Conservation (phyloP, 805 yeast species). For the Priceomyces carsonii region DNA sequence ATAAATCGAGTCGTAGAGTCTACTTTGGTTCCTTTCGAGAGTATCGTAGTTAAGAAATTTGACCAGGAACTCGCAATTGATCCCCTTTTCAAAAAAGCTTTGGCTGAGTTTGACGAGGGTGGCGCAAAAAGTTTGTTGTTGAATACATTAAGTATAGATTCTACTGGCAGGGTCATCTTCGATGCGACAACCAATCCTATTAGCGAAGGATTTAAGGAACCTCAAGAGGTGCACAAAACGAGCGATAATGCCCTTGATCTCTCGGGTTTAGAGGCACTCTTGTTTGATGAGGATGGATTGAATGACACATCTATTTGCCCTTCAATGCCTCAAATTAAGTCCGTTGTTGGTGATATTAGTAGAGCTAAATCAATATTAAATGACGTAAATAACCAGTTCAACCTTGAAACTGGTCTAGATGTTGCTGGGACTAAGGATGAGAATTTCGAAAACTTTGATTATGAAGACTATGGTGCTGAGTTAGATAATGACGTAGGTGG, state of each 20-base stretch:
- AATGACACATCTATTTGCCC: slow-evolving; percentile 60
- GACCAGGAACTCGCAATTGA: slow-evolving; percentile 31
- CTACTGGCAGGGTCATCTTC: slow-evolving; percentile 23
- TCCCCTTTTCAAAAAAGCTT: slow-evolving; percentile 29
- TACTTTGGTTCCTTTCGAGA: slow-evolving; percentile 20
- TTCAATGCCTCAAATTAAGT: slow-evolving; percentile 60
- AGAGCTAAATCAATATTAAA: slow-evolving; percentile 49
- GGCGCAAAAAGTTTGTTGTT: slow-evolving; percentile 30
- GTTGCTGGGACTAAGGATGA: slow-evolving; percentile 10
- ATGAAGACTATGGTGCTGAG: slow-evolving; percentile 19
- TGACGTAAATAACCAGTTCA: slow-evolving; percentile 40
- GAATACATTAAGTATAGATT: slow-evolving; percentile 24
- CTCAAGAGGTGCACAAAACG: slow-evolving; percentile 10
- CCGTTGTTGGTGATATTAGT: slow-evolving; percentile 55
- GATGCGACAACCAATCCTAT: slow-evolving; percentile 11
- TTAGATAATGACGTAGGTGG: slow-evolving; percentile 25
- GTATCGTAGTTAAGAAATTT: slow-evolving; percentile 9
- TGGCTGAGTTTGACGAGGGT: slow-evolving; percentile 32
- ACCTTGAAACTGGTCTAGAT: slow-evolving; percentile 9
- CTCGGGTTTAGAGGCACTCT: slow-evolving; percentile 6
- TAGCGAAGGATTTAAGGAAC: background rate
- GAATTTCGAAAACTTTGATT: slow-evolving; percentile 19
- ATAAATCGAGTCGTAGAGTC: slow-evolving; percentile 40
- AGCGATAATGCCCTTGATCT: slow-evolving; percentile 13
- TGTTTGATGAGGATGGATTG: slow-evolving; percentile 19